Evolutionary conservation across 208 protist genomes (phyloP).

Genomic region (Leishmania mexicana): DNA sequence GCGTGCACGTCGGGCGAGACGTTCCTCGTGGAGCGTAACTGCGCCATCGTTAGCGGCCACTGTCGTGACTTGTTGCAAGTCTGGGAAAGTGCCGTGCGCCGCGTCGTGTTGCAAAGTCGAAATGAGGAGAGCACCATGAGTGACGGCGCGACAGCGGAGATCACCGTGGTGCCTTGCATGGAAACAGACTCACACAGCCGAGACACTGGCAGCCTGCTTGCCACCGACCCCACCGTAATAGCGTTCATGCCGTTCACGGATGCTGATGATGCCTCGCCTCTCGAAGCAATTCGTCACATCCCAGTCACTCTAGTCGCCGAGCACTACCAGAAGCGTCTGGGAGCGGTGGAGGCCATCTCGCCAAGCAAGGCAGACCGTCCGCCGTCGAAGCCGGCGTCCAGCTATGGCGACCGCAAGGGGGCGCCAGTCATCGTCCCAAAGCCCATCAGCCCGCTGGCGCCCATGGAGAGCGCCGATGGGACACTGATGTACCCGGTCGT

Average conservation of each 20-base stretch:
- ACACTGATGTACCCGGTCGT: slow-evolving; percentile 52
- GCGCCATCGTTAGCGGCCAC: slow-evolving; percentile 52
- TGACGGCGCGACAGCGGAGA: neutral
- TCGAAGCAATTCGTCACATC: slow-evolving; percentile 10
- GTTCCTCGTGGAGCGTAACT: slow-evolving; percentile 74
- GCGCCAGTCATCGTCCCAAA: slow-evolving; percentile 22
- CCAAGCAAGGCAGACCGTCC: slow-evolving; percentile 21
- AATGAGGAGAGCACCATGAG: slow-evolving; percentile 4
- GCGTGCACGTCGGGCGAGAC: slow-evolving; percentile 41
- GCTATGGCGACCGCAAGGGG: slow-evolving; percentile 28
- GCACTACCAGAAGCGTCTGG: slow-evolving; percentile 25
- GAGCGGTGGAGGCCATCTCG: slow-evolving; percentile 10
- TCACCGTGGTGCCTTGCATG: neutral
- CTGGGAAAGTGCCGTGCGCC: slow-evolving; percentile 26
- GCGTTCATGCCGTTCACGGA: slow-evolving; percentile 25
- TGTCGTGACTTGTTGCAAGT: slow-evolving; percentile 35
- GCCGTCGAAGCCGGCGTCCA: slow-evolving; percentile 19
- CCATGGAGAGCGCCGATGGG: slow-evolving; percentile 21
- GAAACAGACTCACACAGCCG: neutral
- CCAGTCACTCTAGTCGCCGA: slow-evolving; percentile 27
- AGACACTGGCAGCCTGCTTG: neutral
- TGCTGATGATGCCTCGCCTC: neutral
- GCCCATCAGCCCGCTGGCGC: slow-evolving; percentile 24
- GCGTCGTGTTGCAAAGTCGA: neutral
- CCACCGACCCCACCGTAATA: slow-evolving; percentile 10